Evolutionary conservation across 495 filamentous ascomycete genomes (phyloP).

Genomic region (Lophiotrema nucula): DNA sequence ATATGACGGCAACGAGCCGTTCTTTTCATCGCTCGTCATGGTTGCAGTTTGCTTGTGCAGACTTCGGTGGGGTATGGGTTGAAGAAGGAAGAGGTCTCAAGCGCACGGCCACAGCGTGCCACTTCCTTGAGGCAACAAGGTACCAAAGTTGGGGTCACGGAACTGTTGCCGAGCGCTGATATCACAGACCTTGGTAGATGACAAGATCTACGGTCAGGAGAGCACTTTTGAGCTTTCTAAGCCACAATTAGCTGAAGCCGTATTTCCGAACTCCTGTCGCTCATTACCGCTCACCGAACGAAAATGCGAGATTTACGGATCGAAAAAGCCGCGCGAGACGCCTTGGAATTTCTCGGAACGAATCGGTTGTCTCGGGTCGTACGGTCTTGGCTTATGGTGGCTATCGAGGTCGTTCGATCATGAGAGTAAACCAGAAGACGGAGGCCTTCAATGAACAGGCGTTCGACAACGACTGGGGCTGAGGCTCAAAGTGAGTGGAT

Average conservation of each 20-base stretch:
- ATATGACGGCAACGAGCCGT: conserved; percentile 15
- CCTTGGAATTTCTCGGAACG: not conserved
- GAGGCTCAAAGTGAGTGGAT: too few species aligned
- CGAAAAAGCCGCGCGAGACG: not conserved
- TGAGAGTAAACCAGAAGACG: too few species aligned
- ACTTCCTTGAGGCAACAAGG: not conserved
- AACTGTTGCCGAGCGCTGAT: not conserved
- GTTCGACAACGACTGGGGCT: too few species aligned
- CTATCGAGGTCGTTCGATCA: too few species aligned
- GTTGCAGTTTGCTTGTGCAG: not conserved
- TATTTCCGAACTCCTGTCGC: not conserved
- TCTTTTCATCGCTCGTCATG: conserved; percentile 27
- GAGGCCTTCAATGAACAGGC: too few species aligned
- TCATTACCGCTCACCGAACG: not conserved
- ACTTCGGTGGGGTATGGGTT: not conserved
- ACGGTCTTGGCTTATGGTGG: not conserved
- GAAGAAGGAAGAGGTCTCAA: not conserved
- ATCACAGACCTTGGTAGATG: not conserved
- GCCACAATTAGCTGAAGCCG: not conserved
- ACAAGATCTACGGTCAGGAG: not conserved
- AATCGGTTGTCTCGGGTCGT: not conserved
- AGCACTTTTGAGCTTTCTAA: not conserved
- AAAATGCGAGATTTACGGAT: not conserved
- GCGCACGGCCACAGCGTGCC: not conserved
- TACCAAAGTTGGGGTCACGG: not conserved